phyloP scores from a whole-genome alignment of 2,329 filamentous ascomycete species.

The Trichophyton benhamiae region DNA sequence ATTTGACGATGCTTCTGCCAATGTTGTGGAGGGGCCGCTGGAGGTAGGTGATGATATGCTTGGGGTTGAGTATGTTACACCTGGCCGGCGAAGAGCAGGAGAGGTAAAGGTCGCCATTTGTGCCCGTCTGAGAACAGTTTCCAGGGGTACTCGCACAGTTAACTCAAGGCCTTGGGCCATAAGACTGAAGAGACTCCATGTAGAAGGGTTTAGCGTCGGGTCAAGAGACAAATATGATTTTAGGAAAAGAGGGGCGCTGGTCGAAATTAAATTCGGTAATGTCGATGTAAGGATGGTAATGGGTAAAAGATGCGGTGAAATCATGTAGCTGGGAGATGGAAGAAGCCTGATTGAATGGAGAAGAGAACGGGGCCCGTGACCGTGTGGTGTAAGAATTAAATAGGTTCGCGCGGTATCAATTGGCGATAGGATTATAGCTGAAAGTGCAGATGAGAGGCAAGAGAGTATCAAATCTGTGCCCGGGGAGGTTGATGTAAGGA shows the following conservation, averaged over 20 bases:
- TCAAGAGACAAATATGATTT: conserved; percentile 77
- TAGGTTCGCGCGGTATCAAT: conserved; percentile 80
- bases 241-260: conserved; percentile 72
- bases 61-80: conserved; percentile 13
- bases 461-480: conserved; percentile 66
- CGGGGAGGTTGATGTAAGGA: conserved; percentile 69
- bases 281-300: conserved; percentile 82
- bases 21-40: not conserved
- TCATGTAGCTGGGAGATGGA: conserved; percentile 57
- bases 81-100: conserved; percentile 36
- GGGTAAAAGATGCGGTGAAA: conserved; percentile 56
- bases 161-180: conserved; percentile 67
- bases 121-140: conserved; percentile 79
- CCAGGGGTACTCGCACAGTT: conserved; percentile 75
- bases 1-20: not conserved
- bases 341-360: conserved; percentile 65
- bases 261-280: conserved; percentile 67
- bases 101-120: conserved; percentile 62
- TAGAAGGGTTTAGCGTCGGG: conserved; percentile 63
- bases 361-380: conserved; percentile 61
- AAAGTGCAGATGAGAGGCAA: conserved; percentile 52
- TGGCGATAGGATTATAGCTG: conserved; percentile 70
- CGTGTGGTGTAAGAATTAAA: conserved; percentile 73
- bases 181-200: conserved; percentile 75
- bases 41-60: conserved; percentile 11